Conservation (phyloP, 768 basidiomycete species). For the Leccinum longicurvipes region DNA sequence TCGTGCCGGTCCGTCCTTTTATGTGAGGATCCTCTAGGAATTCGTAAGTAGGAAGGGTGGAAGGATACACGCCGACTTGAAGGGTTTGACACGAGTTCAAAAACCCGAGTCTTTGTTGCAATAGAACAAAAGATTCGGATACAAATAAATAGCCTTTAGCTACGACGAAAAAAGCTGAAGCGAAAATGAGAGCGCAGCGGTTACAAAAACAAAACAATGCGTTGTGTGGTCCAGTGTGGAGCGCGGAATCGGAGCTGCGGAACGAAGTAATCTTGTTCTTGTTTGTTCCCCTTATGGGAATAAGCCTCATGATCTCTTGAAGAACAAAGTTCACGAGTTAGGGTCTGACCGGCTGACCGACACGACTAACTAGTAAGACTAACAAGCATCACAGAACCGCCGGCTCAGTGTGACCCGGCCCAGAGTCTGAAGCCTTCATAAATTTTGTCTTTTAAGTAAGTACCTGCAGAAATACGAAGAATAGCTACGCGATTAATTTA, state of each 20-base stretch:
- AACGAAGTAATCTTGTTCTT: neutral
- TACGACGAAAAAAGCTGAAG: neutral
- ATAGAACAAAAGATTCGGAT: neutral
- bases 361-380: neutral
- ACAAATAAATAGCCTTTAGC: neutral
- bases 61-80: neutral
- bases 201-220: neutral
- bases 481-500: slow-evolving; percentile 1
- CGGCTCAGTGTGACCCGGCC: neutral
- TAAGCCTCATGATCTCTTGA: neutral
- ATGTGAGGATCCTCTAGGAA: too few species aligned
- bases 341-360: neutral
- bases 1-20: neutral
- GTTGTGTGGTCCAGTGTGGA: neutral
- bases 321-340: neutral
- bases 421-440: neutral
- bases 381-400: neutral
- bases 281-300: neutral
- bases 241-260: neutral
- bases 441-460: neutral
- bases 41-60: too few species aligned
- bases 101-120: neutral
- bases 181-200: neutral
- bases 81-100: neutral
- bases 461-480: neutral